These are phyloP conservation scores for Porodaedalea pini DNA, from an alignment of 1,284 basidiomycete species.

Conservation along the genomic window DNA sequence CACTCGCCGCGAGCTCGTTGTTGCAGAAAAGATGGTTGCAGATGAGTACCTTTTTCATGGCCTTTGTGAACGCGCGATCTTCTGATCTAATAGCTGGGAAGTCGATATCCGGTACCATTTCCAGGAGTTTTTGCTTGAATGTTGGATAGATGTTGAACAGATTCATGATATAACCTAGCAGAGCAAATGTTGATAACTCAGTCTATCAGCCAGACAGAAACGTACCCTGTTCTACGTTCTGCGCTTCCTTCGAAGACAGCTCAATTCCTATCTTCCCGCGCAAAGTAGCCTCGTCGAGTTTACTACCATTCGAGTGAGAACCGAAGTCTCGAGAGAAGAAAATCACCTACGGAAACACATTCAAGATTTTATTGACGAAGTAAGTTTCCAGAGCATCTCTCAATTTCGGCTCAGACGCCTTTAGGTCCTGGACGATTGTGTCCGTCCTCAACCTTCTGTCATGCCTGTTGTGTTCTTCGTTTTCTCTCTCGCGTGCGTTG, in stretches of 20 bases:
- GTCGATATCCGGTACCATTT: neutral
- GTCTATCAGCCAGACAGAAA: neutral
- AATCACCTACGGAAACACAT: slow-evolving; percentile 21
- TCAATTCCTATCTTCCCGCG: neutral
- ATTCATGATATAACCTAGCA: neutral
- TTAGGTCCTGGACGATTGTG: neutral
- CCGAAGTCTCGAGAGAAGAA: neutral
- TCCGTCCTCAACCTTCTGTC: slow-evolving; percentile 2
- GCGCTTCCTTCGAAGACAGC: neutral
- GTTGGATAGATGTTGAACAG: neutral
- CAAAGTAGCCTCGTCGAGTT: slow-evolving; percentile 1
- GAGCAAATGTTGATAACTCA: neutral
- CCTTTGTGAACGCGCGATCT: neutral
- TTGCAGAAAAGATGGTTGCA: slow-evolving; percentile 4
- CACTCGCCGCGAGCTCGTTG: neutral
- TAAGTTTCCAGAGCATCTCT: slow-evolving; percentile 10
- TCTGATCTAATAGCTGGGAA: neutral
- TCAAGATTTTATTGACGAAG: slow-evolving; percentile 16
- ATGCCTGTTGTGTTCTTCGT: neutral
- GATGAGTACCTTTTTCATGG: slow-evolving; percentile 8
- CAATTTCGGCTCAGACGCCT: neutral
- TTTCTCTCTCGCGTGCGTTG: slow-evolving; percentile 22
- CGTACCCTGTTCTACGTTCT: neutral
- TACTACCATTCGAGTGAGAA: neutral
- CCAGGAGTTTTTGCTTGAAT: neutral